phyloP scores from a whole-genome alignment of 768 basidiomycete genomes.

The Boletellus sp. region DNA sequence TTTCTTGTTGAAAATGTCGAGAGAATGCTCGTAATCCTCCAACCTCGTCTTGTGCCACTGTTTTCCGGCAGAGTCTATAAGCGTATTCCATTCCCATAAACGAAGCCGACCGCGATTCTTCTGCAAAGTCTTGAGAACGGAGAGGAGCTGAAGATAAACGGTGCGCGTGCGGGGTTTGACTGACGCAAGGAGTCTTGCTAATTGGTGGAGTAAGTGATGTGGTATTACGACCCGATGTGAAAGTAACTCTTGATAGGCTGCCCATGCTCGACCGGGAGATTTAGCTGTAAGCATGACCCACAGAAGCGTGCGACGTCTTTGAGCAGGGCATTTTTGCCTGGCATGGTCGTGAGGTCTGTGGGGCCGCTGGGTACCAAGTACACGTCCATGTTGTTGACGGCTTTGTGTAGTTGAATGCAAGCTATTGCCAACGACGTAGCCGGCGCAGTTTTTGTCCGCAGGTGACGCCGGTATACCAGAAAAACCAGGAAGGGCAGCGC shows the following conservation, averaged over 20 bases:
- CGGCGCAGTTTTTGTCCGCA: constrained; percentile 2
- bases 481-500: not conserved
- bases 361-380: not conserved
- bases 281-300: constrained; percentile 33
- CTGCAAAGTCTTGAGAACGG: constrained; percentile 59
- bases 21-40: constrained; percentile 56
- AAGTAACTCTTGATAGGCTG: constrained; percentile 39
- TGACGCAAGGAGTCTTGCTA: constrained; percentile 56
- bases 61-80: constrained; percentile 64
- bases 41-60: constrained; percentile 57
- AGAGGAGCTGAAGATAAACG: constrained; percentile 62
- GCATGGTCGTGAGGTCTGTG: not conserved
- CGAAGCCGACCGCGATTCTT: constrained; percentile 51
- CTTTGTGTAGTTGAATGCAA: constrained; percentile 6
- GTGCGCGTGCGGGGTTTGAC: constrained; percentile 54
- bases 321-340: constrained; percentile 19
- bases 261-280: constrained; percentile 38
- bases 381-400: not conserved
- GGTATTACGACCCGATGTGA: constrained; percentile 25
- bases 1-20: constrained; percentile 62
- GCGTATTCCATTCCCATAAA: constrained; percentile 72
- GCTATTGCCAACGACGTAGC: constrained; percentile 5
- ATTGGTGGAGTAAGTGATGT: constrained; percentile 50
- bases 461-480: not conserved
- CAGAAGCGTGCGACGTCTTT: constrained; percentile 23